These are phyloP conservation scores for Hypomyces rosellus DNA, from an alignment of 2,329 filamentous ascomycete species.

Conservation along the genomic window DNA sequence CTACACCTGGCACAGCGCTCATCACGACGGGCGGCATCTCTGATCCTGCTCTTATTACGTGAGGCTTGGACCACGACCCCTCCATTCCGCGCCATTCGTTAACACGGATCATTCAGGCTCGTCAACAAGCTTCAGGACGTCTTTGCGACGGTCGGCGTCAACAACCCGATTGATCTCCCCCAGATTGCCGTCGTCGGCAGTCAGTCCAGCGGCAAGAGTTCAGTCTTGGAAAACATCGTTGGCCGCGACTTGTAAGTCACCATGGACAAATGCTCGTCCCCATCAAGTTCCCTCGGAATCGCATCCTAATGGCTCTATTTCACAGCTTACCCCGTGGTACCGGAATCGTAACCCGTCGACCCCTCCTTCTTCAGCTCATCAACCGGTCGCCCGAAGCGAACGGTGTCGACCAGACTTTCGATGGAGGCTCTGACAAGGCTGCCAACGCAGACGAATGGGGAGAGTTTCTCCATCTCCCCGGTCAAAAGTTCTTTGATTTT, in stretches of 20 bases:
- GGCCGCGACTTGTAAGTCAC: constrained; percentile 89
- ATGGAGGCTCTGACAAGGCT: constrained; percentile 68
- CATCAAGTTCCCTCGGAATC: no score
- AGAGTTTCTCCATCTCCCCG: constrained; percentile 96
- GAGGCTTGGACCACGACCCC: constrained; percentile 19
- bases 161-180: constrained; percentile 97
- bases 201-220: constrained; percentile 99
- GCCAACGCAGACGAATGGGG: constrained; percentile 96
- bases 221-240: constrained; percentile 97
- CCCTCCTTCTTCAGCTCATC: constrained; percentile 95
- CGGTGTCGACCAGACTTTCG: constrained; percentile 61
- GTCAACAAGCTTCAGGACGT: constrained; percentile 99
- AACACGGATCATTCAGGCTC: constrained; percentile 44
- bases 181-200: constrained; percentile 98
- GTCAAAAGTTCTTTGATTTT: constrained; percentile 97
- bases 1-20: constrained; percentile 24
- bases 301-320: no score
- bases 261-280: not conserved
- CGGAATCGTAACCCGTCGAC: constrained; percentile 93
- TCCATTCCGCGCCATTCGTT: constrained; percentile 8
- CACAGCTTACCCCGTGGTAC: constrained; percentile 90
- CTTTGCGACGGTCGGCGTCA: constrained; percentile 94
- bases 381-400: constrained; percentile 76
- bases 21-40: constrained; percentile 53
- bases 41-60: constrained; percentile 62